Evolutionary conservation across 306 rosid species (phyloP).

Genomic region (Vigna angularis): DNA sequence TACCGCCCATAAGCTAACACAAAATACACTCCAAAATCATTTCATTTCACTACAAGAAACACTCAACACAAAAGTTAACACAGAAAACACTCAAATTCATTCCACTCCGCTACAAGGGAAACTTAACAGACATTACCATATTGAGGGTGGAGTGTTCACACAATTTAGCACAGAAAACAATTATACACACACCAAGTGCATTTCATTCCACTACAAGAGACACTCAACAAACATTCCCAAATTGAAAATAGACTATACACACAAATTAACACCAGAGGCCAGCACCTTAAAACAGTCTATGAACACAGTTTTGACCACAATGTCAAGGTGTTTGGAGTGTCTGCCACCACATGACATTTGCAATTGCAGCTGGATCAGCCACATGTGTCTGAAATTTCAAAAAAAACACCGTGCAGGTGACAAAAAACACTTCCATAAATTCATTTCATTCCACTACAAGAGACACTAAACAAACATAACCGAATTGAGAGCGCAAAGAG

Average conservation of each 20-base stretch:
- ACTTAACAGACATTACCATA: not conserved
- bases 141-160: not conserved
- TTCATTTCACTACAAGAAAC: not conserved
- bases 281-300: not conserved
- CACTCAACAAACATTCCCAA: not conserved
- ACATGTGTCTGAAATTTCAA: not conserved
- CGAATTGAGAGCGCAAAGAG: not conserved
- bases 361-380: not conserved
- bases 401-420: too few species aligned
- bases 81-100: not conserved
- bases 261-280: not conserved
- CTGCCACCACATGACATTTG: not conserved
- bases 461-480: not conserved
- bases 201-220: not conserved
- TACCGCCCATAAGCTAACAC: not conserved
- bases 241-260: not conserved
- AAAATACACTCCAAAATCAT: not conserved
- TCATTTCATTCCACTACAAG: not conserved
- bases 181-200: not conserved
- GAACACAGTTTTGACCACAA: not conserved
- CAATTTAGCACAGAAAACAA: not conserved
- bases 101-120: not conserved
- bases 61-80: not conserved
- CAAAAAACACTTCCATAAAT: not conserved
- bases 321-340: not conserved